These are phyloP conservation scores for Sclerotinia trifoliorum DNA, from an alignment of 2,329 filamentous ascomycete genomes.

Conservation along the genomic window DNA sequence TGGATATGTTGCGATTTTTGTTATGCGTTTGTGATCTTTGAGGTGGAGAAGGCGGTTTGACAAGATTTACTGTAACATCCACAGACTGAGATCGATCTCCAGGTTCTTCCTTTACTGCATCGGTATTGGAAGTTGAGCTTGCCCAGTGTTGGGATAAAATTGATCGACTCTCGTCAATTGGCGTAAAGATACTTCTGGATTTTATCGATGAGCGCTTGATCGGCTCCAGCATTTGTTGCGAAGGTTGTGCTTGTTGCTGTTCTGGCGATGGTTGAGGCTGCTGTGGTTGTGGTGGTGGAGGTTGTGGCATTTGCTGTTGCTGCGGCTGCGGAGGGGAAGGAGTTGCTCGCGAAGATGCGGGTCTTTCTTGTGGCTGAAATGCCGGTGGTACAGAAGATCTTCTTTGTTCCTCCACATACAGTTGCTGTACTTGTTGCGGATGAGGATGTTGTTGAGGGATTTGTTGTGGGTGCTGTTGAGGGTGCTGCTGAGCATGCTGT, in stretches of 20 bases:
- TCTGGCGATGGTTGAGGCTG: slow-evolving; percentile 43
- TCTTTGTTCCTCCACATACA: slow-evolving; percentile 74
- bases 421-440: slow-evolving; percentile 55
- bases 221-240: slow-evolving; percentile 51
- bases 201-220: slow-evolving; percentile 51
- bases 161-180: slow-evolving; percentile 89
- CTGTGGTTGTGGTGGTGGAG: slow-evolving; percentile 45
- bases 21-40: slow-evolving; percentile 47
- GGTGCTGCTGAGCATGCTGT: slow-evolving; percentile 3
- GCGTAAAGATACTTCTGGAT: slow-evolving; percentile 84
- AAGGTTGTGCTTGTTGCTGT: slow-evolving; percentile 50
- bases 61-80: slow-evolving; percentile 56
- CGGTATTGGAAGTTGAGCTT: slow-evolving; percentile 54
- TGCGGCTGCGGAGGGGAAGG: slow-evolving; percentile 61
- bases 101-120: slow-evolving; percentile 34
- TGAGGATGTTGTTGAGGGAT: slow-evolving; percentile 48
- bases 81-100: slow-evolving; percentile 60
- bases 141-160: slow-evolving; percentile 82
- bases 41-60: slow-evolving; percentile 56
- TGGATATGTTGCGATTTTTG: slow-evolving; percentile 49
- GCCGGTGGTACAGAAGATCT: slow-evolving; percentile 71
- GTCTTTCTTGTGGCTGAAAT: slow-evolving; percentile 59
- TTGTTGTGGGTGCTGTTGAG: slow-evolving; percentile 40
- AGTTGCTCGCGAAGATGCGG: slow-evolving; percentile 47
- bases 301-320: slow-evolving; percentile 52